phyloP scores from a whole-genome alignment of 2,329 filamentous ascomycete species.

The Dothistroma pini region DNA sequence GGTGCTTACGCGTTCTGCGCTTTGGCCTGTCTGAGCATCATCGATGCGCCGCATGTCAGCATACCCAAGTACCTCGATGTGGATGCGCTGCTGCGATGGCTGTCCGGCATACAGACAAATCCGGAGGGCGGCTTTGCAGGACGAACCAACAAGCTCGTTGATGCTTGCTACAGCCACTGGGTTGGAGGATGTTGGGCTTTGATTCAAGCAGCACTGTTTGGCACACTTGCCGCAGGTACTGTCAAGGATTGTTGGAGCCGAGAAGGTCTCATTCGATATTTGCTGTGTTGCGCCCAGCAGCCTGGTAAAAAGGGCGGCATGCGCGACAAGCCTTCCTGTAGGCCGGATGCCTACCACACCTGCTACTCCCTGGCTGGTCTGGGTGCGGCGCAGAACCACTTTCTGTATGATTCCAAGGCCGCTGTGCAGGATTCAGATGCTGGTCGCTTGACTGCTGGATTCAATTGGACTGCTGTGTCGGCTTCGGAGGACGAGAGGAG shows the following conservation, averaged over 20 bases:
- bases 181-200: conserved; percentile 92
- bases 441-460: conserved; percentile 38
- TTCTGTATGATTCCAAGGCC: conserved; percentile 41
- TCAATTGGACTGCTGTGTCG: conserved; percentile 46
- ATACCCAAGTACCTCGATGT: conserved; percentile 76
- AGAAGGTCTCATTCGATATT: conserved; percentile 82
- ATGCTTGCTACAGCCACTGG: conserved; percentile 99
- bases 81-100: conserved; percentile 74
- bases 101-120: conserved; percentile 81
- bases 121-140: conserved; percentile 93
- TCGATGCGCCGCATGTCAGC: conserved; percentile 72
- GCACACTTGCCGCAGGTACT: conserved; percentile 37
- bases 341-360: conserved; percentile 85
- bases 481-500: conserved; percentile 51
- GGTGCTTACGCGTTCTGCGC: conserved; percentile 96
- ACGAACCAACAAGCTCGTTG: conserved; percentile 94
- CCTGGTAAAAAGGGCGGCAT: conserved; percentile 70
- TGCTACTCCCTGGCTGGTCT: conserved; percentile 87
- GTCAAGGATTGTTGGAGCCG: conserved; percentile 64
- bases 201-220: conserved; percentile 71
- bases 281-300: conserved; percentile 79
- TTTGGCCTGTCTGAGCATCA: conserved; percentile 79
- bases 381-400: conserved; percentile 71
- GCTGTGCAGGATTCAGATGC: conserved; percentile 15
- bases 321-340: conserved; percentile 91